These are phyloP conservation scores for Podospora anserina DNA, from an alignment of 495 filamentous ascomycete species.

Conservation along the genomic window DNA sequence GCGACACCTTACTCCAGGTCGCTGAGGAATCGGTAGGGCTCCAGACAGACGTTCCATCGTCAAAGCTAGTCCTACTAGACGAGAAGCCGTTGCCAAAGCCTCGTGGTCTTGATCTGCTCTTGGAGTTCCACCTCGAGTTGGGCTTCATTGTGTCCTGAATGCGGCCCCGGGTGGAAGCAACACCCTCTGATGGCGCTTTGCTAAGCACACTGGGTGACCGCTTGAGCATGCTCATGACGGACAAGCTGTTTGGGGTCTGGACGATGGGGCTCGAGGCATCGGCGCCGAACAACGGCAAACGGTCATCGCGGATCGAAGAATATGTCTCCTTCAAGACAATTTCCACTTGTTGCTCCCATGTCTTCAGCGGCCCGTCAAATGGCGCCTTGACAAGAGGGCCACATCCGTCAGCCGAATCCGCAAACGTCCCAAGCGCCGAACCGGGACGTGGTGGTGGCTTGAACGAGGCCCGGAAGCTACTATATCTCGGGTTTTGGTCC, in stretches of 20 bases:
- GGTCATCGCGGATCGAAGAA: slow-evolving; percentile 78
- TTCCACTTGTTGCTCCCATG: slow-evolving; percentile 90
- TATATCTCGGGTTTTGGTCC: slow-evolving; percentile 43
- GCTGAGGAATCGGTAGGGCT: slow-evolving; percentile 73
- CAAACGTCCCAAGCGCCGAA: slow-evolving; percentile 39
- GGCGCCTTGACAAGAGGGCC: slow-evolving; percentile 74
- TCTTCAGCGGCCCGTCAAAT: slow-evolving; percentile 70
- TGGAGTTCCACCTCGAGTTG: slow-evolving; percentile 72
- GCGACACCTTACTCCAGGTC: slow-evolving; percentile 91
- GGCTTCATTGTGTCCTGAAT: slow-evolving; percentile 58
- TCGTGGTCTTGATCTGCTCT: slow-evolving; percentile 78
- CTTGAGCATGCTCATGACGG: slow-evolving; percentile 68
- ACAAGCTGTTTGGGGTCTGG: slow-evolving; percentile 44
- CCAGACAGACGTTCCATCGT: slow-evolving; percentile 87
- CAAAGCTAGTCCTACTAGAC: slow-evolving; percentile 91
- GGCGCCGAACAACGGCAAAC: slow-evolving; percentile 73
- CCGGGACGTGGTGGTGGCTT: slow-evolving; percentile 46
- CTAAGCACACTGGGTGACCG: slow-evolving; percentile 86
- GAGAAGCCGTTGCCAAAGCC: slow-evolving; percentile 79
- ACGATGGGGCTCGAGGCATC: slow-evolving; percentile 46
- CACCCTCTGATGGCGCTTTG: slow-evolving; percentile 77
- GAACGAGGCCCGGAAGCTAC: slow-evolving; percentile 45
- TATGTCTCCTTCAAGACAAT: slow-evolving; percentile 89
- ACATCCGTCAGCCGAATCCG: slow-evolving; percentile 42
- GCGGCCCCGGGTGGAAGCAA: slow-evolving; percentile 64